These are phyloP conservation scores for Geum urbanum DNA, from an alignment of 306 rosid genomes.

Conservation along the genomic window DNA sequence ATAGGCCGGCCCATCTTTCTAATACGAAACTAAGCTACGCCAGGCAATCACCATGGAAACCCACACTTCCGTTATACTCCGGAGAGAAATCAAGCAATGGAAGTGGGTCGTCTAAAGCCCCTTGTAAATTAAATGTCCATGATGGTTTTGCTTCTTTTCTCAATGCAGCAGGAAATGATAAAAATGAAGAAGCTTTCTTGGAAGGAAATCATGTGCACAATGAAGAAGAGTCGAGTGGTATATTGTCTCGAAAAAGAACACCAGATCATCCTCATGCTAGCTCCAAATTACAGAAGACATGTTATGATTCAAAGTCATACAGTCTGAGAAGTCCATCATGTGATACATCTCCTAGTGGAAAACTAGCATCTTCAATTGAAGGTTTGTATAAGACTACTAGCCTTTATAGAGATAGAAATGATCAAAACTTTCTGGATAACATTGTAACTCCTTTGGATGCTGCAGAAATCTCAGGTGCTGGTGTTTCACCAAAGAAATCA, in stretches of 20 bases:
- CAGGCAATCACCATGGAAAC: conserved; percentile 38
- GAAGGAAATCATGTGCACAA: conserved; percentile 27
- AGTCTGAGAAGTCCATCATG: conserved; percentile 27
- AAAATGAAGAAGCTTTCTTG: conserved; percentile 29
- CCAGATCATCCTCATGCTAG: conserved; percentile 36
- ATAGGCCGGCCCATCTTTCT: conserved; percentile 25
- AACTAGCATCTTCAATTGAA: conserved; percentile 27
- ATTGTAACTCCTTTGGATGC: background rate
- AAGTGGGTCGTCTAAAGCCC: conserved; percentile 26
- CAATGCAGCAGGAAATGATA: conserved; percentile 25
- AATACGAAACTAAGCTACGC: conserved; percentile 37
- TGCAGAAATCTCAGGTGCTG: conserved; percentile 4
- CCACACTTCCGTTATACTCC: conserved; percentile 36
- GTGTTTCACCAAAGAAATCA: conserved; percentile 18
- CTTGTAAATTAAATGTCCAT: conserved; percentile 29
- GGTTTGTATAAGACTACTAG: conserved; percentile 30
- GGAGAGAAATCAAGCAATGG: conserved; percentile 38
- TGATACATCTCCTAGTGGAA: conserved; percentile 28
- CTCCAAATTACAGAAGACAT: conserved; percentile 36
- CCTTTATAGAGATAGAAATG: conserved; percentile 27
- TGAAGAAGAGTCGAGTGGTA: conserved; percentile 31
- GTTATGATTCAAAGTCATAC: conserved; percentile 27
- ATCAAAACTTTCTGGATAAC: background rate
- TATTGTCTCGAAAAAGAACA: conserved; percentile 46
- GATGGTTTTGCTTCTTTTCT: conserved; percentile 26